Percentiles rank a stretch among this genome's conserved stretches.
Conservation (phyloP, 495 filamentous ascomycete species). For the Penicillium waksmanii region DNA sequence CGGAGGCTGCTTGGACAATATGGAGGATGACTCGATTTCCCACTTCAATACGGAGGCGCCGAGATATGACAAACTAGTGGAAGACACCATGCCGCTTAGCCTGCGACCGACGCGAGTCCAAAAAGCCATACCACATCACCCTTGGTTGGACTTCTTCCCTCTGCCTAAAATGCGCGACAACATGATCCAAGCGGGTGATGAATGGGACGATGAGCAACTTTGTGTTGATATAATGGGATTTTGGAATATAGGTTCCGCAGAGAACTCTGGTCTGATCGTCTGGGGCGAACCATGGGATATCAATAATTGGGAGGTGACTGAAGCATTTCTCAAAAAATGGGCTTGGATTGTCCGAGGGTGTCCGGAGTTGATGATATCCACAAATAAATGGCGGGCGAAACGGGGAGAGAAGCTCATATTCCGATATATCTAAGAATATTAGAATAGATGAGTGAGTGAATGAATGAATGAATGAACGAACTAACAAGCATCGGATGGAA, state of each 20-base stretch:
- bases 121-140: constrained; percentile 44
- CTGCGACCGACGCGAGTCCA: constrained; percentile 55
- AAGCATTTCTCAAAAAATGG: constrained; percentile 54
- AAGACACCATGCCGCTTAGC: constrained; percentile 35
- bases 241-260: constrained; percentile 36
- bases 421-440: constrained; percentile 39
- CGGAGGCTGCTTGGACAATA: constrained; percentile 26
- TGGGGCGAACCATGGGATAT: constrained; percentile 56
- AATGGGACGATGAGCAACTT: constrained; percentile 50
- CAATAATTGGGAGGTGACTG: constrained; percentile 53
- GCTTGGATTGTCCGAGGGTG: constrained; percentile 55
- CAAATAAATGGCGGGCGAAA: constrained; percentile 52
- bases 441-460: not conserved
- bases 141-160: constrained; percentile 60
- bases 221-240: constrained; percentile 51
- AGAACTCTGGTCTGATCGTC: constrained; percentile 46
- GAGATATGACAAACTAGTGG: constrained; percentile 10
- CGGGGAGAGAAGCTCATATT: constrained; percentile 54
- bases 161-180: constrained; percentile 54
- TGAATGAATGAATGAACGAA: not conserved
- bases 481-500: no score
- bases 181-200: constrained; percentile 43
- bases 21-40: constrained; percentile 40
- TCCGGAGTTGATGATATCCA: constrained; percentile 47
- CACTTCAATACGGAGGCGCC: constrained; percentile 26